Conservation (phyloP, 2,329 filamentous ascomycete species). For the Clonostachys sp. region DNA sequence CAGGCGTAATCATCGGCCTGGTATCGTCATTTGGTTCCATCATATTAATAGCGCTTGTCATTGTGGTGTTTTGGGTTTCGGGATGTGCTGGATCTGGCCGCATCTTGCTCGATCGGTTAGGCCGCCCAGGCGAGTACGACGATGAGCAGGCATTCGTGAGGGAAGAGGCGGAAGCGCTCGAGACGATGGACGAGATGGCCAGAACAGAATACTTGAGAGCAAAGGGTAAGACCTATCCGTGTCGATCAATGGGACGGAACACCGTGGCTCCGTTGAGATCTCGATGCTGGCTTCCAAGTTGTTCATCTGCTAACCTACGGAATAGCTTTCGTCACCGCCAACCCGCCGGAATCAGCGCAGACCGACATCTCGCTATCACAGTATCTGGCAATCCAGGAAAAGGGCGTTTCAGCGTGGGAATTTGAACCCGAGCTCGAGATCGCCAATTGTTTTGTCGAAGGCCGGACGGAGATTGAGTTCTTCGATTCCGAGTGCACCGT, state of each 20-base stretch:
- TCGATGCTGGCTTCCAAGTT: too few species aligned
- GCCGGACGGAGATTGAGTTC: slow-evolving; percentile 94
- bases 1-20: slow-evolving; percentile 89
- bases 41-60: slow-evolving; percentile 73
- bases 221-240: slow-evolving; percentile 64
- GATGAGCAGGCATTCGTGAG: slow-evolving; percentile 92
- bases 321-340: slow-evolving; percentile 85
- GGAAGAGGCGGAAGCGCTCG: slow-evolving; percentile 92
- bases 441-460: slow-evolving; percentile 97
- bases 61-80: slow-evolving; percentile 88
- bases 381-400: slow-evolving; percentile 97
- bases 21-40: slow-evolving; percentile 92
- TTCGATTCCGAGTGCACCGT: slow-evolving; percentile 98
- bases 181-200: slow-evolving; percentile 91
- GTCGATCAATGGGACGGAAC: background rate
- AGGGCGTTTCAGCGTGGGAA: slow-evolving; percentile 99
- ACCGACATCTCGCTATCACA: slow-evolving; percentile 98
- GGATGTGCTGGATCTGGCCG: slow-evolving; percentile 69
- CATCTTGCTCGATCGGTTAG: slow-evolving; percentile 90
- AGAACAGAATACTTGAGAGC: slow-evolving; percentile 87
- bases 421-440: slow-evolving; percentile 99
- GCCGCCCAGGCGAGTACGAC: slow-evolving; percentile 91
- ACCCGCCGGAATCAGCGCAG: slow-evolving; percentile 90
- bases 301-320: too few species aligned
- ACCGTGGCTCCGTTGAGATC: too few species aligned